Percentiles rank a stretch among this genome's conserved stretches.
These are phyloP conservation scores for Lasiodiplodia citricola DNA, from an alignment of 2,329 filamentous ascomycete genomes.

Conservation along the genomic window DNA sequence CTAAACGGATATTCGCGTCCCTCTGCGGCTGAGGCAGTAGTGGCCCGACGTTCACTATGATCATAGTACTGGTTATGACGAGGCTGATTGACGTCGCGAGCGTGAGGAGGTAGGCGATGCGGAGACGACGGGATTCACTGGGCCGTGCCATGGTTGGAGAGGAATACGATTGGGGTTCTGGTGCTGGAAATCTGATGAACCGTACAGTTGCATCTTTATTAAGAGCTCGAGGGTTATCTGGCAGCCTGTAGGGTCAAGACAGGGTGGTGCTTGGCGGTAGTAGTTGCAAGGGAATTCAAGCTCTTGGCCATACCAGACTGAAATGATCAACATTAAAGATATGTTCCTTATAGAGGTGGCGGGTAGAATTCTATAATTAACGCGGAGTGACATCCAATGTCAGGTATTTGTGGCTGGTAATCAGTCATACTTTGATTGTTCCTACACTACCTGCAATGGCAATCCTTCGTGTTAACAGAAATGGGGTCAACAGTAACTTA, in stretches of 20 bases:
- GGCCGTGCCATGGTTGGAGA: neutral
- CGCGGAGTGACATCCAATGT: no score
- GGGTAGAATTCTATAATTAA: no score
- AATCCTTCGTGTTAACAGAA: no score
- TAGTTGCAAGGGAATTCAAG: neutral
- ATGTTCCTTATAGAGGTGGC: no score
- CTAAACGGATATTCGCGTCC: neutral
- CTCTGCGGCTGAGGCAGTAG: slow-evolving; percentile 1
- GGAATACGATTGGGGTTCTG: neutral
- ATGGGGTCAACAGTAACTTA: no score
- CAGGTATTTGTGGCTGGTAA: no score
- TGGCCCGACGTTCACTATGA: neutral
- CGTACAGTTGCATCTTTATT: neutral
- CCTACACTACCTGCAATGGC: no score
- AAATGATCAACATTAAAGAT: no score
- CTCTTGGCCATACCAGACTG: no score
- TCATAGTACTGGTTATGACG: neutral
- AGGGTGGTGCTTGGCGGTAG: slow-evolving; percentile 5
- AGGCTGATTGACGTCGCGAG: neutral
- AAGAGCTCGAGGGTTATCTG: neutral
- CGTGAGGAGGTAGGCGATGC: neutral
- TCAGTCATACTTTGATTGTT: no score
- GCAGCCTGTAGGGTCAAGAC: neutral
- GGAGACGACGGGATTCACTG: neutral
- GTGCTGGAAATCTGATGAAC: neutral